Evolutionary conservation across 116 monocot genomes (phyloP), one percentile per base, ranked within the genome.

Genomic region (Posidonia oceanica): DNA sequence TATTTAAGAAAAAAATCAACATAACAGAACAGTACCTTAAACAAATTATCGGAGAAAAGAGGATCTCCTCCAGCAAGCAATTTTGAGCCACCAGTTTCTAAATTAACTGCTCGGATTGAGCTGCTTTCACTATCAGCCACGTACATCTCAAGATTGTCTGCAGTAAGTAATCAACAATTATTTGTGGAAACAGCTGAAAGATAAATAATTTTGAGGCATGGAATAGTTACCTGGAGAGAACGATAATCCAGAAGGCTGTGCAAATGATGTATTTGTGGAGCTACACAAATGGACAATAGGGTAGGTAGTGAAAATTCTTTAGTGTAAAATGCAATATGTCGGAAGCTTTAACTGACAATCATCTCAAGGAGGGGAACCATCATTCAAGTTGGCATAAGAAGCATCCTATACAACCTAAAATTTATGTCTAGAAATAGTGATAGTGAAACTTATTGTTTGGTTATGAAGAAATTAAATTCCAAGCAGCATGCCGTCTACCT

Each of bases 121-220:
- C 97, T 97, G 78, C 97, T 97, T 75, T 97, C 97, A 82, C 97
- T 97, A 81, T 97, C 97, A 77, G 97, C 97, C 61, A 97, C 79
- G 77, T 85, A 89, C 20, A 86, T 6, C 61, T 87, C 89, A 52
- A 75, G 76, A 63, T 85, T 71, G 75, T 84, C 92, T 97, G 78
- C 56, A 72, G 61, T 17, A 71, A 72, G 29, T 66, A 64, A 14
- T 37, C 22, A 48, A 54, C 4, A 71, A 59, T 40, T 18, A 40
- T 22, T 66, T 3, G 52, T 69, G 52, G 75, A 36, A 52, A 37
- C 13, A 1, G 40, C 20, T 73, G 64, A 38, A 36, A 15, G 22
- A 71, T 42, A 65, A 64, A 57, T 54, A 2, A 21, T 38, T n/a
- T 53, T 3, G 71, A 52, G 55, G 71, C 61, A 63, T 52, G 14